Evolutionary conservation across 1,284 basidiomycete species (phyloP), one percentile per base, ranked within the genome.

Genomic region (Porogramme epimiltina): DNA sequence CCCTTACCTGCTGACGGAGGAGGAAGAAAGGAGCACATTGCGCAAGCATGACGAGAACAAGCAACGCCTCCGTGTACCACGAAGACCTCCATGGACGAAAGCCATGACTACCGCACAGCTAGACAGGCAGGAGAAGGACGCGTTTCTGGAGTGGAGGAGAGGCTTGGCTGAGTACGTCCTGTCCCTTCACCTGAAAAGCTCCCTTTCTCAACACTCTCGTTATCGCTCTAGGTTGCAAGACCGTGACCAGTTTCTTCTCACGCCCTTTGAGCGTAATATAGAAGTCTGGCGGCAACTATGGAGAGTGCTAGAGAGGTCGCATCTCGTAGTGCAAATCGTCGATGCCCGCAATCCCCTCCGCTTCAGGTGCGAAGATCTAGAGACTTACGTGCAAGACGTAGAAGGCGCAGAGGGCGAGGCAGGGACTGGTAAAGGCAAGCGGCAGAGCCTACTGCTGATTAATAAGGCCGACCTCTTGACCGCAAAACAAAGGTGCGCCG

Each of bases 401-500:
- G 91, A 91, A 64, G 86, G 85, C 13, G 70, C 81, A 9, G 89
- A 91, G 66, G 91, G 88, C 6, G 89, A 90, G 66, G 76, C 80
- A 4, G 89, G 87, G 4, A 89, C 87, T 0, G 91, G 90, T 0
- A 84, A 78, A 61, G 88, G 87, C 10, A 79, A 79, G 66, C 78
- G 95, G 63, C 83, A 78, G 66, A 91, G 81, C 62, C 72, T 99
- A 62, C 72, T 99, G 37, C 79, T 99, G 49, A 92, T 99, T 70
- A 99, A 99, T 73, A 99, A 99, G 73, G 85, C 96, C 3, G 97
- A 99, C 75, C 73, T 99, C 45, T 73, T 99, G 57, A 97, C 93
- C 15, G 77, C 82, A 6, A 80, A 87, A 52, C 97, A 99, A 74
- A 84, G 96, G 89, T 90, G 60, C 55, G 77, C 62, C 28, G 38